Evolutionary conservation across 2,329 filamentous ascomycete genomes (phyloP).

Genomic region (Sporothrix phasma): DNA sequence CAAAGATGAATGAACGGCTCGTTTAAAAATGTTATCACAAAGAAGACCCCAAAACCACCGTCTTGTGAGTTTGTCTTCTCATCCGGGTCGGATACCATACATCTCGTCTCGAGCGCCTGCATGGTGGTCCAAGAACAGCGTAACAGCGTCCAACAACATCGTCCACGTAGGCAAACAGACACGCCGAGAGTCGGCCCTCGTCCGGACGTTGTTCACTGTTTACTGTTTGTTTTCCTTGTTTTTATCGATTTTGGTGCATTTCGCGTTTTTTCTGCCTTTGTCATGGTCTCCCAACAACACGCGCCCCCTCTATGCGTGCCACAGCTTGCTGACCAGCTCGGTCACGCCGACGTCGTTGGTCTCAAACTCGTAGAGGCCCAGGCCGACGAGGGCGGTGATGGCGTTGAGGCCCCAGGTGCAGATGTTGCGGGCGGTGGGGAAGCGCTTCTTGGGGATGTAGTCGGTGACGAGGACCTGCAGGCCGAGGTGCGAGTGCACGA

Average conservation of each 20-base stretch:
- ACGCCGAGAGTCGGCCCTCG: too few species aligned
- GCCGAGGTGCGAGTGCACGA: constrained; percentile 92
- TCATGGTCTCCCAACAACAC: too few species aligned
- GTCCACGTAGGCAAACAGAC: too few species aligned
- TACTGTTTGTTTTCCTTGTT: too few species aligned
- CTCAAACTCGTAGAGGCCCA: constrained; percentile 96
- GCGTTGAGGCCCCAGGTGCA: constrained; percentile 70
- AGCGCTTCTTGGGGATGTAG: constrained; percentile 68
- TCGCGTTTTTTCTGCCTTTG: neutral
- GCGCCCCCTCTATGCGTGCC: constrained; percentile 62
- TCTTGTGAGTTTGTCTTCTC: neutral
- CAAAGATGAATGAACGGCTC: neutral
- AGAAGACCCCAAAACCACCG: neutral
- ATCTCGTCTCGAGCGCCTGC: neutral
- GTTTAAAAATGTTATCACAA: neutral
- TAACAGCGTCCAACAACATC: too few species aligned
- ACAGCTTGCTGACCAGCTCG: constrained; percentile 78
- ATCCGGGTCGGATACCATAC: neutral
- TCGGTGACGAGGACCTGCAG: constrained; percentile 87
- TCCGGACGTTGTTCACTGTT: too few species aligned
- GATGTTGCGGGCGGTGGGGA: constrained; percentile 56
- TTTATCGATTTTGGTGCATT: neutral
- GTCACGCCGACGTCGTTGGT: constrained; percentile 95
- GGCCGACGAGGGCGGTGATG: constrained; percentile 68
- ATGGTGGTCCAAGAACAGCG: too few species aligned